Conservation (phyloP, 306 rosid genomes). For the Prunus campanulata region DNA sequence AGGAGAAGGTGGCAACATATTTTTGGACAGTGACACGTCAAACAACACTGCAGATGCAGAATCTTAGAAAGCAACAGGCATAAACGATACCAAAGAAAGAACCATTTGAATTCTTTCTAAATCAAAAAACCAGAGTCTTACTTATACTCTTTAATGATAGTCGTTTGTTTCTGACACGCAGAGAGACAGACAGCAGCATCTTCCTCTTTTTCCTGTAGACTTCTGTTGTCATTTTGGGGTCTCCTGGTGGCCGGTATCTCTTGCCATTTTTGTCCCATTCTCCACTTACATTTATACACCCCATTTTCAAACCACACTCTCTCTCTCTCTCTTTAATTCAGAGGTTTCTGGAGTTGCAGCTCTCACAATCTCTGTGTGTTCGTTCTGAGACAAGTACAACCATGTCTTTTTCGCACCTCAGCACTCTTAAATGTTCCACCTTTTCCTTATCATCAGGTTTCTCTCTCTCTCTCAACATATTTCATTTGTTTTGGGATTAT, state of each 20-base stretch:
- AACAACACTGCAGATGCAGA: too few species aligned
- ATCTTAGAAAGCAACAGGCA: too few species aligned
- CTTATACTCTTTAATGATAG: too few species aligned
- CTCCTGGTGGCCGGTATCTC: not conserved
- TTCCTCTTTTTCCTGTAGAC: too few species aligned
- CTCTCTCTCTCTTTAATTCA: not conserved
- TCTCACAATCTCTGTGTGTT: not conserved
- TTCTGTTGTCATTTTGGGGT: too few species aligned
- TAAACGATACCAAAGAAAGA: too few species aligned
- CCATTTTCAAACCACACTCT: not conserved
- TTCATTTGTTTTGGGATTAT: not conserved
- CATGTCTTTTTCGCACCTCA: conserved; percentile 14
- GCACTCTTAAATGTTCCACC: conserved; percentile 8
- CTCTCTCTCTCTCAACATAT: not conserved
- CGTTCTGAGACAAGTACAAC: not conserved
- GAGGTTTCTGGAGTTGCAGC: not conserved
- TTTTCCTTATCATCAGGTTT: conserved; percentile 30
- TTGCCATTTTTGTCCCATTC: not conserved
- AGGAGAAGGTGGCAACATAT: too few species aligned
- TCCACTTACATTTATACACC: not conserved
- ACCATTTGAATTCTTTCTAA: too few species aligned
- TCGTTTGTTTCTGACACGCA: too few species aligned
- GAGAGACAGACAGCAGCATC: too few species aligned
- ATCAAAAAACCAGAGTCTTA: too few species aligned
- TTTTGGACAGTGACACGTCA: too few species aligned